A percentile compares a stretch with the other conserved stretches of the same genome.
Conservation (phyloP, 495 filamentous ascomycete genomes). For the Aspergillus kassunensis region DNA sequence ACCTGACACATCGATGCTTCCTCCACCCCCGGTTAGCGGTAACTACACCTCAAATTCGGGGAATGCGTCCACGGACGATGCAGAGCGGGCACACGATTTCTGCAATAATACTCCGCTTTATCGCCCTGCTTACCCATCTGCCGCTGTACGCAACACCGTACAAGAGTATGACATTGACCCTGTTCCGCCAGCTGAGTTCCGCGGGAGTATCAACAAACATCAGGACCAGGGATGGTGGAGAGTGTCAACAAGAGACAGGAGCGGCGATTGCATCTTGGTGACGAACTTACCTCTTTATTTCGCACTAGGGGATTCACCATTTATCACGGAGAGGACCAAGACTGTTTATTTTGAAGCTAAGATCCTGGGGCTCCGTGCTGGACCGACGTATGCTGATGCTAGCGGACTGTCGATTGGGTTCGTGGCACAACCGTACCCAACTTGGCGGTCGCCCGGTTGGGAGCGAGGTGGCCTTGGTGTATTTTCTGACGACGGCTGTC, state of each 20-base stretch:
- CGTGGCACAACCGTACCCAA: slow-evolving; percentile 75
- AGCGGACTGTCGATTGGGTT: slow-evolving; percentile 74
- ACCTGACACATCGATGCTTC: slow-evolving; percentile 74
- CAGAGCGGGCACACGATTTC: slow-evolving; percentile 70
- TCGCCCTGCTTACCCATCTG: slow-evolving; percentile 46
- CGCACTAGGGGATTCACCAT: slow-evolving; percentile 62
- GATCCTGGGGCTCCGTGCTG: slow-evolving; percentile 44
- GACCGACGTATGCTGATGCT: slow-evolving; percentile 39
- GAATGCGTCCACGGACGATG: slow-evolving; percentile 68
- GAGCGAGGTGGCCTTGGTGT: slow-evolving; percentile 80
- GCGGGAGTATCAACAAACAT: slow-evolving; percentile 34
- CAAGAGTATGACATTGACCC: slow-evolving; percentile 42
- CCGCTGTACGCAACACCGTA: slow-evolving; percentile 36
- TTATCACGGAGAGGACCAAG: slow-evolving; percentile 48
- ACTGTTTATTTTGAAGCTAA: slow-evolving; percentile 79
- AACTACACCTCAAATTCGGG: slow-evolving; percentile 63
- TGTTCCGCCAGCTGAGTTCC: slow-evolving; percentile 43
- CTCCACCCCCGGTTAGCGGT: slow-evolving; percentile 72
- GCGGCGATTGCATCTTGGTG: slow-evolving; percentile 48
- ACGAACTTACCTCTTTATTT: slow-evolving; percentile 75
- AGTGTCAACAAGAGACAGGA: slow-evolving; percentile 36
- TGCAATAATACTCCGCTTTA: slow-evolving; percentile 61
- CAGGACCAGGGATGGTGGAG: slow-evolving; percentile 41
- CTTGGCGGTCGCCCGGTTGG: slow-evolving; percentile 88
- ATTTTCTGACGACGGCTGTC: slow-evolving; percentile 85